A percentile compares a stretch with the other conserved stretches of the same genome.
Evolutionary conservation across 768 basidiomycete genomes (phyloP).

Genomic region (Boletellus ananas): DNA sequence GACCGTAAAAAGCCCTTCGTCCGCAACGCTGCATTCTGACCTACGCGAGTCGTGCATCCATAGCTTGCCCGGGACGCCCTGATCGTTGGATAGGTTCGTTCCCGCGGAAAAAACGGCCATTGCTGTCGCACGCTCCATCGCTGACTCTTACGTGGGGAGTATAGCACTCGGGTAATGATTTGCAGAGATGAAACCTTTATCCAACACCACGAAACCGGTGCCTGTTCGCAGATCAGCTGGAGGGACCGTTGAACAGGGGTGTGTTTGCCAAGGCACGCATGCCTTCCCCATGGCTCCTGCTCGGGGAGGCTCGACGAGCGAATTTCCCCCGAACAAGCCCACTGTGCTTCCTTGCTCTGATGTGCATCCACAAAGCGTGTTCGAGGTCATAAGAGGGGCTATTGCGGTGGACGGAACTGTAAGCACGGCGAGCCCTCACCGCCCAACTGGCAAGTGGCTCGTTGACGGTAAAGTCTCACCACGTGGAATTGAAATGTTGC

Average conservation of each 20-base stretch:
- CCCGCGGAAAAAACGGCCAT: constrained; percentile 64
- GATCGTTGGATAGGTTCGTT: constrained; percentile 50
- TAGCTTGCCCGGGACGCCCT: constrained; percentile 50
- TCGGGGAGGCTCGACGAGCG: not conserved
- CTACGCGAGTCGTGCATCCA: constrained; percentile 56
- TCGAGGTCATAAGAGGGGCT: constrained; percentile 61
- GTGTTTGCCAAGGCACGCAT: not conserved
- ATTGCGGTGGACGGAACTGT: not conserved
- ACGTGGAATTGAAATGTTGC: too few species aligned
- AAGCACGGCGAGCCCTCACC: constrained; percentile 51
- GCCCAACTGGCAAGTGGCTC: constrained; percentile 47
- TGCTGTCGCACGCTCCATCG: constrained; percentile 64
- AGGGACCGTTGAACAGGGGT: too few species aligned
- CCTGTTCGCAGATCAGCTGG: constrained; percentile 19
- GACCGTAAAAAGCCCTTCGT: constrained; percentile 66
- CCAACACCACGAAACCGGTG: constrained; percentile 21
- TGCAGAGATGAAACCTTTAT: constrained; percentile 39
- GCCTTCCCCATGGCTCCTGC: constrained; percentile 30
- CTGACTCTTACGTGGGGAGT: constrained; percentile 55
- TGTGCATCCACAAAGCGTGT: constrained; percentile 68
- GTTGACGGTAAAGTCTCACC: constrained; percentile 11
- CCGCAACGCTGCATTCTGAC: constrained; percentile 46
- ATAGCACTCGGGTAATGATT: constrained; percentile 46
- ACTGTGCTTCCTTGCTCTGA: constrained; percentile 15
- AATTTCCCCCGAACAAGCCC: not conserved